These are phyloP conservation scores for Pseudogymnoascus destructans DNA, from an alignment of 2,329 filamentous ascomycete species.

Conservation along the genomic window DNA sequence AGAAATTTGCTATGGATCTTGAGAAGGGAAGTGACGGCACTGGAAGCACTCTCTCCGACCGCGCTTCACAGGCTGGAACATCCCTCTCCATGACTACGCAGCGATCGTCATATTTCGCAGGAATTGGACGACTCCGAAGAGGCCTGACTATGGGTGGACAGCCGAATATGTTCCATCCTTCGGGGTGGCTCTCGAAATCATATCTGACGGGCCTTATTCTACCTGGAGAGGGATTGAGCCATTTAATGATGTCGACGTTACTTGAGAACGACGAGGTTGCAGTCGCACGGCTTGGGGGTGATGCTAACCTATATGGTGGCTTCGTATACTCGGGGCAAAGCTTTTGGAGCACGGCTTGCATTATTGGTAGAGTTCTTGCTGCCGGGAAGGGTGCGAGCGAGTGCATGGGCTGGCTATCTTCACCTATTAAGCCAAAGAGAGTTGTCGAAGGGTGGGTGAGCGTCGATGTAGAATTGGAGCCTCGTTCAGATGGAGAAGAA, in stretches of 20 bases:
- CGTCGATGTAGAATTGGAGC: slow-evolving; percentile 40
- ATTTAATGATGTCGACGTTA: slow-evolving; percentile 52
- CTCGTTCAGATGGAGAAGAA: slow-evolving; percentile 34
- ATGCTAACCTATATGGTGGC: slow-evolving; percentile 50
- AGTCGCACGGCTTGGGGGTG: slow-evolving; percentile 42
- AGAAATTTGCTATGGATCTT: slow-evolving; percentile 15
- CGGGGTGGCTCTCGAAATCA: slow-evolving; percentile 55
- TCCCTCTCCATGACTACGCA: slow-evolving; percentile 23
- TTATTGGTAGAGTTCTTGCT: slow-evolving; percentile 51
- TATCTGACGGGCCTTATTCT: slow-evolving; percentile 53
- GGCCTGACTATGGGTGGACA: slow-evolving; percentile 31
- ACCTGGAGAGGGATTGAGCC: slow-evolving; percentile 48
- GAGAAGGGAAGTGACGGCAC: slow-evolving; percentile 24
- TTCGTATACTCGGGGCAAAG: slow-evolving; percentile 51
- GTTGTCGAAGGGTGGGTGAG: slow-evolving; percentile 45
- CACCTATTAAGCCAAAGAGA: slow-evolving; percentile 40
- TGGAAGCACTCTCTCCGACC: slow-evolving; percentile 17
- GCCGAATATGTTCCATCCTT: slow-evolving; percentile 42
- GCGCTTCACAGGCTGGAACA: slow-evolving; percentile 14
- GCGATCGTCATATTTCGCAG: slow-evolving; percentile 24
- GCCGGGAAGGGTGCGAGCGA: slow-evolving; percentile 48
- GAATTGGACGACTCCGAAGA: slow-evolving; percentile 17
- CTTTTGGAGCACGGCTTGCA: slow-evolving; percentile 55
- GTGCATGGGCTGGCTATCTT: slow-evolving; percentile 57
- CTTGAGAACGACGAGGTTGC: slow-evolving; percentile 51